Conservation (phyloP, 208 protist genomes). For the Crithidia mellificae region DNA sequence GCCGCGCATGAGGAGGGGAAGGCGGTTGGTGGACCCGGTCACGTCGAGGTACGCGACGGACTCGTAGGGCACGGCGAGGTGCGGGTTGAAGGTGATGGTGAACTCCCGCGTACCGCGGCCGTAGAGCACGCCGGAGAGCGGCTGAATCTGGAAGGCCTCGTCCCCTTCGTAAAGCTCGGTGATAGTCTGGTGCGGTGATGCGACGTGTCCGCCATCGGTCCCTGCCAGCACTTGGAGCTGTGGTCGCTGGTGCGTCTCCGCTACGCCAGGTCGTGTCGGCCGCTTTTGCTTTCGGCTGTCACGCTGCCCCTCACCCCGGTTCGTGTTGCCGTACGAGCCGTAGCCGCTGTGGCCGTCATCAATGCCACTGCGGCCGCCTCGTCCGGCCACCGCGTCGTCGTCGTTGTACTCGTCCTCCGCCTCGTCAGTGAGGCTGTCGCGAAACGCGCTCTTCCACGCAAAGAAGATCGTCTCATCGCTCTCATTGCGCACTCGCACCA, state of each 20-base stretch:
- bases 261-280: not conserved
- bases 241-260: not conserved
- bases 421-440: constrained; percentile 25
- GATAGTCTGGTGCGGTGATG: not conserved
- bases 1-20: constrained; percentile 86
- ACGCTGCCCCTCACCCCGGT: not conserved
- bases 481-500: constrained; percentile 88
- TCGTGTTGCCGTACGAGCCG: not conserved
- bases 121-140: constrained; percentile 81
- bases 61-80: constrained; percentile 70
- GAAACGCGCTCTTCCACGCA: constrained; percentile 74
- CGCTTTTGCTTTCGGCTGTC: not conserved
- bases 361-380: not conserved
- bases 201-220: not conserved
- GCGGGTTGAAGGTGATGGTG: constrained; percentile 89
- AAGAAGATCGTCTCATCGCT: constrained; percentile 82
- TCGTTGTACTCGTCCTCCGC: constrained; percentile 12
- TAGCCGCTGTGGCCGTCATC: not conserved
- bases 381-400: not conserved
- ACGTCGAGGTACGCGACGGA: constrained; percentile 88
- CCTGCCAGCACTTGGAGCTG: too few relatives aligned
- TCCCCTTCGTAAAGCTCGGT: constrained; percentile 63
- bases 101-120: constrained; percentile 78
- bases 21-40: constrained; percentile 52
- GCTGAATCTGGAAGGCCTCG: constrained; percentile 90